These are phyloP conservation scores for Apophysomyces elegans DNA, from an alignment of 371 early-diverging fungal species.

Conservation along the genomic window DNA sequence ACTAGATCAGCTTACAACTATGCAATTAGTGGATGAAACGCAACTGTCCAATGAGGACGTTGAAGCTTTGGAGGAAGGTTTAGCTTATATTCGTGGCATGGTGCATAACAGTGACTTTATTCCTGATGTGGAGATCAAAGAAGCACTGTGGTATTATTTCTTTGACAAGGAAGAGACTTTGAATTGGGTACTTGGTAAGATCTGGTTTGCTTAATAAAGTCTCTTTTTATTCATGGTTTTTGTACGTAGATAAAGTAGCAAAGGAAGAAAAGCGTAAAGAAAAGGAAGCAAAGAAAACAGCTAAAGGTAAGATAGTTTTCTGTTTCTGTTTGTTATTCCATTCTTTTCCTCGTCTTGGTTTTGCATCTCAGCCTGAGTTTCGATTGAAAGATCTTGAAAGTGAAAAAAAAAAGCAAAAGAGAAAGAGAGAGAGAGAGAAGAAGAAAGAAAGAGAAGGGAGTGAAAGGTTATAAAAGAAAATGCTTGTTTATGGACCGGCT, in stretches of 20 bases:
- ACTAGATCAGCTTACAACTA: neutral
- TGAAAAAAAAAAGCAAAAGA: neutral
- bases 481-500: too few relatives aligned
- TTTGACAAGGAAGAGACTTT: constrained; percentile 63
- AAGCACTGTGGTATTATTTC: constrained; percentile 70
- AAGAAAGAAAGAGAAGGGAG: too few relatives aligned
- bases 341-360: neutral
- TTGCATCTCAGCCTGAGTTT: neutral
- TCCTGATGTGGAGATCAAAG: constrained; percentile 62
- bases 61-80: constrained; percentile 56
- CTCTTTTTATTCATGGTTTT: neutral
- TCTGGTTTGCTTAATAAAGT: neutral
- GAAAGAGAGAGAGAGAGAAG: neutral
- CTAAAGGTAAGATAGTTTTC: constrained; percentile 35
- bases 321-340: constrained; percentile 6
- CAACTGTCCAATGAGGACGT: constrained; percentile 51
- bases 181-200: constrained; percentile 62
- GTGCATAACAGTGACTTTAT: constrained; percentile 57
- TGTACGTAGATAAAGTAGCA: constrained; percentile 40
- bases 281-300: constrained; percentile 39
- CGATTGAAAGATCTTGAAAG: too few relatives aligned
- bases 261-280: constrained; percentile 51
- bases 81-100: constrained; percentile 51
- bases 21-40: constrained; percentile 35
- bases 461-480: too few relatives aligned